Conservation (phyloP, 2,329 filamentous ascomycete genomes). For the Aspergillus candidus region DNA sequence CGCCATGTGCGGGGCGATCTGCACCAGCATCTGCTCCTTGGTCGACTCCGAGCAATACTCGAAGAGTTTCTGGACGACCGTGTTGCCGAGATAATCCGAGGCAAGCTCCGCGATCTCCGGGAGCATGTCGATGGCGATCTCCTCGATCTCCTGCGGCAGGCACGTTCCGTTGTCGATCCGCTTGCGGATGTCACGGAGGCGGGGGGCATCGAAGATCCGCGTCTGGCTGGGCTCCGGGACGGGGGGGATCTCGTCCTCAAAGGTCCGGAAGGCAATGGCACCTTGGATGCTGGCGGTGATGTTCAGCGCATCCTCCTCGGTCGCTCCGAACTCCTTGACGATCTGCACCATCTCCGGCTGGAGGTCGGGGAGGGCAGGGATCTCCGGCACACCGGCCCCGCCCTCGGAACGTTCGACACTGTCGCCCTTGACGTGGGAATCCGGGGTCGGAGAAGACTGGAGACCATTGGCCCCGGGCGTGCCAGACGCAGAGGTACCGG, state of each 20-base stretch:
- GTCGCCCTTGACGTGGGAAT: slow-evolving; percentile 57
- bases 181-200: slow-evolving; percentile 92
- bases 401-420: slow-evolving; percentile 25
- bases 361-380: slow-evolving; percentile 70
- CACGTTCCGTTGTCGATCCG: slow-evolving; percentile 93
- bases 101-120: slow-evolving; percentile 92
- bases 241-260: slow-evolving; percentile 78
- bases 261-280: slow-evolving; percentile 67
- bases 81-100: slow-evolving; percentile 96
- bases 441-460: slow-evolving; percentile 87
- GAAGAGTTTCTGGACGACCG: slow-evolving; percentile 98
- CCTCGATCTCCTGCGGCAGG: slow-evolving; percentile 80
- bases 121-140: slow-evolving; percentile 87
- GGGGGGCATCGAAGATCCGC: slow-evolving; percentile 85
- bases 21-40: slow-evolving; percentile 82
- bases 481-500: slow-evolving; percentile 68
- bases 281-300: slow-evolving; percentile 69
- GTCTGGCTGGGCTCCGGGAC: slow-evolving; percentile 83
- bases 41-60: slow-evolving; percentile 88
- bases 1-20: slow-evolving; percentile 85
- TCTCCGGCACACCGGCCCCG: slow-evolving; percentile 43
- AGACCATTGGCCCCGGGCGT: slow-evolving; percentile 83
- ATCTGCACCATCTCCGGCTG: slow-evolving; percentile 78
- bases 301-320: slow-evolving; percentile 65
- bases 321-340: slow-evolving; percentile 80